Percentiles rank a stretch among this genome's conserved stretches.
These are phyloP conservation scores for Globisporangium uncinulatum DNA, from an alignment of 352 stramenopile species.

Conservation along the genomic window DNA sequence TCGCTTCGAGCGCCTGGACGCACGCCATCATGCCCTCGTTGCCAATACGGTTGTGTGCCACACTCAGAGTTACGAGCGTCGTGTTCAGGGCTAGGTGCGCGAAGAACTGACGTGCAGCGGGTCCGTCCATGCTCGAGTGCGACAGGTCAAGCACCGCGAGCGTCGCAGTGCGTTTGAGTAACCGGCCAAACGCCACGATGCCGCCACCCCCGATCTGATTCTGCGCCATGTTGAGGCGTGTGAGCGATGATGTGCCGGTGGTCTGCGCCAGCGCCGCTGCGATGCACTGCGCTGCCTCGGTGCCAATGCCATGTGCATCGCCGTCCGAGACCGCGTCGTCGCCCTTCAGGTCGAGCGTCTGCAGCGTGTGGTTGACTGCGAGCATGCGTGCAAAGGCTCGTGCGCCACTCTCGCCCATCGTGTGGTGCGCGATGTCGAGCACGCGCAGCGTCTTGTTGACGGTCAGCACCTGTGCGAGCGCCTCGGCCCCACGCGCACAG, in stretches of 20 bases:
- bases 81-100: constrained; percentile 58
- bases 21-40: constrained; percentile 70
- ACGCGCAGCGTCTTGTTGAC: constrained; percentile 53
- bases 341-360: constrained; percentile 60
- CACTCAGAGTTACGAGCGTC: constrained; percentile 35
- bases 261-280: constrained; percentile 32
- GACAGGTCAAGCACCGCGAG: constrained; percentile 63
- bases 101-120: constrained; percentile 58
- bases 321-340: constrained; percentile 48
- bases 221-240: constrained; percentile 43
- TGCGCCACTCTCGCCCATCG: constrained; percentile 50
- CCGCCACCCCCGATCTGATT: constrained; percentile 60
- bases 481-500: constrained; percentile 42
- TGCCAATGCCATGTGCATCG: constrained; percentile 36
- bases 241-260: constrained; percentile 37
- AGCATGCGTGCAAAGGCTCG: constrained; percentile 63
- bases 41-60: constrained; percentile 64
- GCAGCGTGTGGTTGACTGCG: constrained; percentile 36
- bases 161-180: constrained; percentile 44
- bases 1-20: constrained; percentile 44
- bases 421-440: constrained; percentile 74
- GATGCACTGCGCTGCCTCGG: constrained; percentile 38
- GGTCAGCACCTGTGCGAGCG: constrained; percentile 42
- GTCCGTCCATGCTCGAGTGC: constrained; percentile 45
- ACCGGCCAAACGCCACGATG: constrained; percentile 39